Evolutionary conservation across 2,329 filamentous ascomycete genomes (phyloP), one percentile per base, ranked within the genome.

Genomic region (Septoria petroselini): DNA sequence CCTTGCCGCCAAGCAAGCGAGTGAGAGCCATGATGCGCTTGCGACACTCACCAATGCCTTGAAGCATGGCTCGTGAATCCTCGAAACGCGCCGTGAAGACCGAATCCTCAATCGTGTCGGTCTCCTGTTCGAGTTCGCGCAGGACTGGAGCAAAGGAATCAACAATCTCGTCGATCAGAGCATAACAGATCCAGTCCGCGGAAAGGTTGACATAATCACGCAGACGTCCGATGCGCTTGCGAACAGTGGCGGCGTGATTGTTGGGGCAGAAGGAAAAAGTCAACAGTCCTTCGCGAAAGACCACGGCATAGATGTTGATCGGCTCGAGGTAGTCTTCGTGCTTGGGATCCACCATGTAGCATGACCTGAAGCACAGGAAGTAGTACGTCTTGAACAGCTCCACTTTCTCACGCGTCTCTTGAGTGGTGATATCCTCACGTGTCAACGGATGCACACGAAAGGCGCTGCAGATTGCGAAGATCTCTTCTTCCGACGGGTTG

Each of bases 161-260:
- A 53, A 97, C 93, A 65, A 98, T 98, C 66, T 98, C 89, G 70
- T 98, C 93, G 67, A 98, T 97, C 65, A 98, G 79, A 35, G 93
- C 93, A 67, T 98, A 98, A 75, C 93, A 98, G 61, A 97, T 94
- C 91, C 94, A 98, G 71, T 98, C 93, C 60, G 90, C 91, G 66
- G 89, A 95, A 31, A 98, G 78, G 54, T 91, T 85, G 62, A 97
- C 87, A 65, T 96, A 97, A 65, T 98, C 93, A 65, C 95, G 91
- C 48, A 98, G 77, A 60, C 89, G 86, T 18, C 88, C 85, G 63
- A 98, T 97, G 70, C 93, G 84, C 75, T 87, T 90, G 58, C 91
- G 84, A 19, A 98, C 93, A 58, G 93, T 88, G 35, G 85, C 80
- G 9, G 91, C 88, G 68, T 98, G 93, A 2, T 84, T 82, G 65